Evolutionary conservation across 2,329 filamentous ascomycete species (phyloP).

Genomic region (Ophiostoma ips): DNA sequence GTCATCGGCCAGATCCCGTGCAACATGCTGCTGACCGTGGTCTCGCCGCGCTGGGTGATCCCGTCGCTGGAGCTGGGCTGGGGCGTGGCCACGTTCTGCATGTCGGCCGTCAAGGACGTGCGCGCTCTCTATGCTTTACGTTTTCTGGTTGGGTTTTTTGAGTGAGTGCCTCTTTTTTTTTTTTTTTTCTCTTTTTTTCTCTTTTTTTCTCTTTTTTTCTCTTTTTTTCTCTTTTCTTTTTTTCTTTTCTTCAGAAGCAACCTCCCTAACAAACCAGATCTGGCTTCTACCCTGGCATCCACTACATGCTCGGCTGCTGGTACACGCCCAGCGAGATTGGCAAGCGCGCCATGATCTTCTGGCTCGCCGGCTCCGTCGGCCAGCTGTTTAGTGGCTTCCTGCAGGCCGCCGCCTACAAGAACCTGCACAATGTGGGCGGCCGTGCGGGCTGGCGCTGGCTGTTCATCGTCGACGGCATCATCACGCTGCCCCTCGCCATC

Average conservation of each 20-base stretch:
- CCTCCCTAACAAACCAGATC: background rate
- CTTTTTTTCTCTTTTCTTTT: no score
- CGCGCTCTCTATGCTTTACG: slow-evolving; percentile 31
- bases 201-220: no score
- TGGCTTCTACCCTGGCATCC: slow-evolving; percentile 39
- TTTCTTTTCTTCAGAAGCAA: background rate
- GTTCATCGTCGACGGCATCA: slow-evolving; percentile 28
- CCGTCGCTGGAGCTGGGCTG: slow-evolving; percentile 20
- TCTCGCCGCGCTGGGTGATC: slow-evolving; percentile 21
- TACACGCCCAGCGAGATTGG: slow-evolving; percentile 47
- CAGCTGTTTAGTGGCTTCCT: slow-evolving; percentile 24
- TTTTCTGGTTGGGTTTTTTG: slow-evolving; percentile 40
- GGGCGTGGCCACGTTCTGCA: slow-evolving; percentile 16
- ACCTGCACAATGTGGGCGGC: slow-evolving; percentile 34
- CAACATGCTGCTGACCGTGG: slow-evolving; percentile 15
- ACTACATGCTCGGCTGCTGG: slow-evolving; percentile 37
- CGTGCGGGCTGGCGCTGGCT: slow-evolving; percentile 38
- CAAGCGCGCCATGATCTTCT: slow-evolving; percentile 50
- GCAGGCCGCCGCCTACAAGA: slow-evolving; percentile 36
- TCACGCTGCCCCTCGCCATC: slow-evolving; percentile 31
- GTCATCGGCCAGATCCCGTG: slow-evolving; percentile 17
- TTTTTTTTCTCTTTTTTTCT: no score
- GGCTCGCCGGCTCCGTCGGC: slow-evolving; percentile 40
- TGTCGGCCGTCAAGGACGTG: slow-evolving; percentile 15
- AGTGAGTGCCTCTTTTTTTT: no score